Percentiles rank a stretch among this genome's conserved stretches.
Conservation (phyloP, 2,329 filamentous ascomycete genomes). For the Lasiodiplodia sp. region DNA sequence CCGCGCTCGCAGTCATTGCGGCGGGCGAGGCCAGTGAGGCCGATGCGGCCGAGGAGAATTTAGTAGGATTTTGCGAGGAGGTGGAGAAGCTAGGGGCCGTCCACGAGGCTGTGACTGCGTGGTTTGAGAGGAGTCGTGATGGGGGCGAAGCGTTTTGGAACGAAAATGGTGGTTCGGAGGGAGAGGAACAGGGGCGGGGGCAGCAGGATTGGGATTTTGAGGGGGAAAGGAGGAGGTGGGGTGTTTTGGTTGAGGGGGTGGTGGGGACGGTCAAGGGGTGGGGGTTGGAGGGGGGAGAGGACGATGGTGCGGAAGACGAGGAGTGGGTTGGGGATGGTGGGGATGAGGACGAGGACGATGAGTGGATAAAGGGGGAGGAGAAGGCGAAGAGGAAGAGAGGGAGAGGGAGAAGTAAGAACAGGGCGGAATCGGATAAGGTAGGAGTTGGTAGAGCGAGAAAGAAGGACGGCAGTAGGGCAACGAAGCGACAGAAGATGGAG, state of each 20-base stretch:
- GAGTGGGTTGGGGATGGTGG: not conserved
- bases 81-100: not conserved
- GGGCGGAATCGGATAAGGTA: too few species aligned
- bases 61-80: not conserved
- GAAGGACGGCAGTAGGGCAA: not conserved
- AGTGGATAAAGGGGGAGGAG: not conserved
- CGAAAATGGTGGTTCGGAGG: not conserved
- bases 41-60: not conserved
- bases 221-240: not conserved
- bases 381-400: not conserved
- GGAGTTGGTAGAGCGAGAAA: not conserved
- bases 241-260: not conserved
- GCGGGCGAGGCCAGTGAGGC: not conserved
- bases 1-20: not conserved
- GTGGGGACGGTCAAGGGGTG: not conserved
- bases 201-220: not conserved
- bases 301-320: not conserved
- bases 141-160: not conserved
- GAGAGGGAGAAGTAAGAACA: not conserved
- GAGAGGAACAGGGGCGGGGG: not conserved
- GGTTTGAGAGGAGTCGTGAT: not conserved
- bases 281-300: not conserved
- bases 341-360: not conserved
- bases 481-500: conserved; percentile 3
- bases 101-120: not conserved